Evolutionary conservation across 192 early-diverging fungal species (phyloP).

Genomic region (Chytriomyces sp.): DNA sequence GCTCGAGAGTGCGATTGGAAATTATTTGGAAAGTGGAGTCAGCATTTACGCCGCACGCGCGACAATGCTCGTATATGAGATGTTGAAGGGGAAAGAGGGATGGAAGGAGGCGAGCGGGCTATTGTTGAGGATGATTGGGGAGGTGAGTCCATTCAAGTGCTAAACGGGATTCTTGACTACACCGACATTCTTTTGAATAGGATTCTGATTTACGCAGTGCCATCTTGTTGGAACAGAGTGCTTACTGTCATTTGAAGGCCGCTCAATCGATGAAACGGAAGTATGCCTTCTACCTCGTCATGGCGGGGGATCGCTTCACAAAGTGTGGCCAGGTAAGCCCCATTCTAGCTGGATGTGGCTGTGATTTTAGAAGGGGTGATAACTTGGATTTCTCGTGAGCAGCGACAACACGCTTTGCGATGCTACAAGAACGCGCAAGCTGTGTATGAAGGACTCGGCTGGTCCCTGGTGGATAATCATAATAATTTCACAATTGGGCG

Average conservation of each 20-base stretch:
- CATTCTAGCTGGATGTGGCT: too few relatives aligned
- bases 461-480: slow-evolving; percentile 85
- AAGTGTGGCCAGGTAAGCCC: slow-evolving; percentile 74
- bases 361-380: neutral
- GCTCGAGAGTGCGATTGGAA: slow-evolving; percentile 59
- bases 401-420: slow-evolving; percentile 75
- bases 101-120: slow-evolving; percentile 69
- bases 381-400: slow-evolving; percentile 13
- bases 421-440: slow-evolving; percentile 69
- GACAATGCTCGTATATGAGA: slow-evolving; percentile 79
- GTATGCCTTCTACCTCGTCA: slow-evolving; percentile 86
- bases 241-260: slow-evolving; percentile 70
- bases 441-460: slow-evolving; percentile 62
- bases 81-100: slow-evolving; percentile 70
- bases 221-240: slow-evolving; percentile 88
- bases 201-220: slow-evolving; percentile 77
- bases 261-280: slow-evolving; percentile 77
- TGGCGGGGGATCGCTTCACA: slow-evolving; percentile 82
- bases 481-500: slow-evolving; percentile 85
- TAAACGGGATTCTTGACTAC: slow-evolving; percentile 13
- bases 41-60: slow-evolving; percentile 72
- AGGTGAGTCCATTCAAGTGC: slow-evolving; percentile 42
- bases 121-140: slow-evolving; percentile 68
- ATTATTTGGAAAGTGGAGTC: slow-evolving; percentile 62
- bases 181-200: slow-evolving; percentile 39